Evolutionary conservation across 1,284 basidiomycete species (phyloP).

Genomic region (Cutaneotrichosporon cutaneum): DNA sequence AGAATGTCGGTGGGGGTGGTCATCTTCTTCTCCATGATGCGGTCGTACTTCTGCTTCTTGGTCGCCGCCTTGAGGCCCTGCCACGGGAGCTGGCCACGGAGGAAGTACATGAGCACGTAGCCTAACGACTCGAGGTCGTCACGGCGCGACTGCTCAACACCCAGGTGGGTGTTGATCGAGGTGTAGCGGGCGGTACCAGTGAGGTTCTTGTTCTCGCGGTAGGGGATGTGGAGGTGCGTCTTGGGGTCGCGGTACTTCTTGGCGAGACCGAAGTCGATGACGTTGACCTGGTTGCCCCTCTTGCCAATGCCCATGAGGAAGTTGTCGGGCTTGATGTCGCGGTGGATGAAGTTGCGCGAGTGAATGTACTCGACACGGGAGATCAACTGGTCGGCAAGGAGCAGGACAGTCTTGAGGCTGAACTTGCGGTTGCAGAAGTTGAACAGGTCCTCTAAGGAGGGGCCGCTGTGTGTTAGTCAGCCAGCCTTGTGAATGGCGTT

Average conservation of each 20-base stretch:
- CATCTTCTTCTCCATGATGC: slow-evolving; percentile 98
- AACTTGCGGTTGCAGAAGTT: slow-evolving; percentile 99
- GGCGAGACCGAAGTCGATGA: slow-evolving; percentile 98
- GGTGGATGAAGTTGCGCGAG: slow-evolving; percentile 99
- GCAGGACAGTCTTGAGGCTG: slow-evolving; percentile 91
- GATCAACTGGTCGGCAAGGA: slow-evolving; percentile 96
- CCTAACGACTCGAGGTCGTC: slow-evolving; percentile 95
- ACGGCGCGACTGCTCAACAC: slow-evolving; percentile 93
- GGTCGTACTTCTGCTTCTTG: slow-evolving; percentile 99
- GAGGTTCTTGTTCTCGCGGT: slow-evolving; percentile 99
- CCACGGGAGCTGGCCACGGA: slow-evolving; percentile 93
- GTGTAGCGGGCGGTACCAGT: slow-evolving; percentile 99
- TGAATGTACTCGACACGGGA: slow-evolving; percentile 99
- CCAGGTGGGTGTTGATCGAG: slow-evolving; percentile 98
- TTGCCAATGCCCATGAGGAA: slow-evolving; percentile 99
- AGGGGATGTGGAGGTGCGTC: slow-evolving; percentile 98
- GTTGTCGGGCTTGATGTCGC: slow-evolving; percentile 99
- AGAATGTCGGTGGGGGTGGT: slow-evolving; percentile 93
- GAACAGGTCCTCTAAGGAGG: slow-evolving; percentile 97
- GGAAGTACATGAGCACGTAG: slow-evolving; percentile 96
- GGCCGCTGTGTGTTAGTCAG: slow-evolving; percentile 59
- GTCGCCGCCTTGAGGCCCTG: slow-evolving; percentile 97
- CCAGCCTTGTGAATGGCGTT: slow-evolving; percentile 3
- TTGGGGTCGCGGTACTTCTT: slow-evolving; percentile 99
- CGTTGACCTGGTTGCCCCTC: slow-evolving; percentile 98